Evolutionary conservation across 441 rosid genomes (phyloP).

Genomic region (Aquilaria agallochum): DNA sequence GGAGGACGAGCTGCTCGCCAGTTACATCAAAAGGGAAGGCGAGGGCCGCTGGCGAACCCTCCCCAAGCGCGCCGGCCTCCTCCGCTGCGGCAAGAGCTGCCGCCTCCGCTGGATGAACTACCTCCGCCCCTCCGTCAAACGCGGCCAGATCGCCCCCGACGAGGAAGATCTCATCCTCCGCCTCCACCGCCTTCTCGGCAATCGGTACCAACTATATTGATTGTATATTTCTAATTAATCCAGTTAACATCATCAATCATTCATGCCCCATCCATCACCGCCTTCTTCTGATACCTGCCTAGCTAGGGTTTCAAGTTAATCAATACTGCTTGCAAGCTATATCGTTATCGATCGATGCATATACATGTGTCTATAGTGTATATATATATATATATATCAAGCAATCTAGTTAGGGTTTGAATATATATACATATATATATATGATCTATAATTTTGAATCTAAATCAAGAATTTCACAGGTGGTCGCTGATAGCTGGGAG

Average conservation of each 20-base stretch:
- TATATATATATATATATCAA: neutral
- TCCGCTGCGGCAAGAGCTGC: conserved; percentile 18
- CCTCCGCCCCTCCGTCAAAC: conserved; percentile 16
- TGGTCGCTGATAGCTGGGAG: conserved; percentile 19
- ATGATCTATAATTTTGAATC: neutral
- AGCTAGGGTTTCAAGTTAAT: neutral
- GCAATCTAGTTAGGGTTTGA: neutral
- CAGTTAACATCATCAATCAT: no score
- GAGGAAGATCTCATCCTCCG: conserved; percentile 20
- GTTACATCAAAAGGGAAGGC: conserved; percentile 16
- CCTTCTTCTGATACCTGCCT: conserved; percentile 1
- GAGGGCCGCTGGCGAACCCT: conserved; percentile 18
- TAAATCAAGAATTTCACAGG: neutral
- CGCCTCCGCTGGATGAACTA: conserved; percentile 21
- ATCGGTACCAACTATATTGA: conserved; percentile 1
- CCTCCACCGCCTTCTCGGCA: conserved; percentile 18
- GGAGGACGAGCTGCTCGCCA: conserved; percentile 12
- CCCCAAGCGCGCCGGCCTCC: conserved; percentile 16
- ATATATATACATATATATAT: neutral
- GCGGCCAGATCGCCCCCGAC: conserved; percentile 15
- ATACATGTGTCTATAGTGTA: no score
- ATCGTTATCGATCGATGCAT: no score
- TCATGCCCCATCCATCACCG: no score
- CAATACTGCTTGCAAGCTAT: no score
- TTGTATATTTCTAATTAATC: no score